Conservation (phyloP, 2,329 filamentous ascomycete species). For the Alternaria sp. region DNA sequence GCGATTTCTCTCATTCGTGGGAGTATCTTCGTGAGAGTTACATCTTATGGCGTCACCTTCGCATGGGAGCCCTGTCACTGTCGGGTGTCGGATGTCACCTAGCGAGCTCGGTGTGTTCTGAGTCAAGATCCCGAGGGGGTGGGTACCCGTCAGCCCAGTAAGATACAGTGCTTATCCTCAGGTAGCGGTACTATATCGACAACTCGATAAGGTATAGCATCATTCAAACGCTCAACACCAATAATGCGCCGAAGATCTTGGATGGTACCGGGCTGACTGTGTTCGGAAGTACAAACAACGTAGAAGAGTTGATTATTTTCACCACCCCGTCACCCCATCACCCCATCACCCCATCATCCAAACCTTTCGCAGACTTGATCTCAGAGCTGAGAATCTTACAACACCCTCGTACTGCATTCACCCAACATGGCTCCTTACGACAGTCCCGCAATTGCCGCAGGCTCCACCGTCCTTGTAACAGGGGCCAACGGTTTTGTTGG, state of each 20-base stretch:
- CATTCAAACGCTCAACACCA: background rate
- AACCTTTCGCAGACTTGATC: background rate
- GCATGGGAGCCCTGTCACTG: background rate
- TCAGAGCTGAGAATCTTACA: background rate
- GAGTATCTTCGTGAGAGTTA: background rate
- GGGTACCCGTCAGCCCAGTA: background rate
- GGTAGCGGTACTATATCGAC: background rate
- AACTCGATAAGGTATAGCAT: background rate
- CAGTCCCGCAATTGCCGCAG: constrained; percentile 17
- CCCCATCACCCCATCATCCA: background rate
- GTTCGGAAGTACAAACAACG: background rate
- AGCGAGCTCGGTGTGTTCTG: constrained; percentile 2
- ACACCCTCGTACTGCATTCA: background rate
- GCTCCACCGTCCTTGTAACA: constrained; percentile 38
- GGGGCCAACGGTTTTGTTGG: constrained; percentile 43
- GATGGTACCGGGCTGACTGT: background rate
- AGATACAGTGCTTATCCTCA: background rate
- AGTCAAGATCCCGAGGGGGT: background rate
- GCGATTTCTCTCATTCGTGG: too few species aligned
- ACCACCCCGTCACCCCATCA: constrained; percentile 2
- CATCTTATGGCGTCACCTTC: background rate
- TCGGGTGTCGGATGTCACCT: background rate
- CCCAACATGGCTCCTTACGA: background rate
- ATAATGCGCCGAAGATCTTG: constrained; percentile 3
- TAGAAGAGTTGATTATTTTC: background rate